Base-by-base conservation (phyloP, 305 asterid genomes). In the Fraxinus greggii region DNA sequence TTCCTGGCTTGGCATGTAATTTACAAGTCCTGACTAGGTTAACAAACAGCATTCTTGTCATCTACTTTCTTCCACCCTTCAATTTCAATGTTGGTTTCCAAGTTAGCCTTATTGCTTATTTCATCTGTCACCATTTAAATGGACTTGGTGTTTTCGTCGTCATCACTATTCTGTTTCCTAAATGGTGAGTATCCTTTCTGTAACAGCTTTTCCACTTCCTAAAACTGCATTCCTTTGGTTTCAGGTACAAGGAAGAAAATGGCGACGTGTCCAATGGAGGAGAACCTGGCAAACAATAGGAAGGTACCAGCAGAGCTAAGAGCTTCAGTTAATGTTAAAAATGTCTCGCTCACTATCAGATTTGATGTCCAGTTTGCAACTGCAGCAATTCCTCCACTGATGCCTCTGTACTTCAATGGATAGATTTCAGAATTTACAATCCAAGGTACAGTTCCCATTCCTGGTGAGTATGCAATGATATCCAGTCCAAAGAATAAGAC, bases 381-480 rank as follows among this genome's bases (percentile, higher is more conserved):
- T 19, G 93, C 94, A 1, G 94, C 96, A 26, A 89, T 87, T 65
- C 97, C 97, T 81, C 96, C 97, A 7, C 97, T 92, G 0, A 89
- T 24, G 24, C 94, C 96, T 85, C 94, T 83, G 89, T 82, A 93
- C 76, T 88, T 86, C 65, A 90, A 81, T 1, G 95, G 95, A 79
- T 91, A 90, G 77, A 93, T 91, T 85, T 91, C 94, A 0, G 93
- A 93, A 89, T 90, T 93, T 23, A 93, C 90, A 9, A 92, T 90
- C 96, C 97, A 92, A 1, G 97, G 96, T 10, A 85, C 92, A 0
- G 96, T 88, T 56, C 96, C 93, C 93, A 92, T 93, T 19, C 94
- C 97, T 0, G 96, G 97, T 2, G 97, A 83, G 82, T 90, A 90
- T 45, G 84, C 77, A 6, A 92, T 86, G 88, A 91, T 93, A 85